phyloP scores from a whole-genome alignment of 2,329 filamentous ascomycete species.

The Arthrobotrys sinensis region DNA sequence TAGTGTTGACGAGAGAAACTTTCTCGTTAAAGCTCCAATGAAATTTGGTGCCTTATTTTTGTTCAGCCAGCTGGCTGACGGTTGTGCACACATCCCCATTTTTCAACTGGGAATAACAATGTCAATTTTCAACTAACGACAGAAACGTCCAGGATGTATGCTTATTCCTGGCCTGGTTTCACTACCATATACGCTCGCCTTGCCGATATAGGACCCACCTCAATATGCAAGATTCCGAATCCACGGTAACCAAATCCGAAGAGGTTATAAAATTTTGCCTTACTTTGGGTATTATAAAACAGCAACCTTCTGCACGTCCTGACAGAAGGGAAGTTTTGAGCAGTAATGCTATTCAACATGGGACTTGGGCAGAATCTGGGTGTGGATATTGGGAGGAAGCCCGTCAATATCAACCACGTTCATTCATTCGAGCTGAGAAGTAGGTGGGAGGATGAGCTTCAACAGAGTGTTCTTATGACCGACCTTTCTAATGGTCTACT shows the following conservation, averaged over 20 bases:
- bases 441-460: constrained; percentile 21
- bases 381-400: constrained; percentile 30
- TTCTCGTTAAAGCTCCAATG: constrained; percentile 34
- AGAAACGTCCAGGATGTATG: constrained; percentile 15
- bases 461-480: constrained; percentile 34
- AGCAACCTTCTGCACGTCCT: constrained; percentile 22
- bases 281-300: constrained; percentile 38
- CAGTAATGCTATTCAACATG: constrained; percentile 60
- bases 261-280: constrained; percentile 2
- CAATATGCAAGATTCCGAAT: constrained; percentile 14
- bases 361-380: constrained; percentile 21
- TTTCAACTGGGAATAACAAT: constrained; percentile 15
- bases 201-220: constrained; percentile 19
- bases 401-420: constrained; percentile 12
- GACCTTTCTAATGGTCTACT: neutral
- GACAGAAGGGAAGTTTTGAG: constrained; percentile 14
- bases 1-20: constrained; percentile 1
- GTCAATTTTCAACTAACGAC: constrained; percentile 10
- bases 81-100: constrained; percentile 2
- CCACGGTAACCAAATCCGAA: constrained; percentile 11
- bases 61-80: neutral
- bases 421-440: neutral
- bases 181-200: constrained; percentile 17
- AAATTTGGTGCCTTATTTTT: constrained; percentile 30
- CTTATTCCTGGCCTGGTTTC: constrained; percentile 23